These are phyloP conservation scores for Apophysomyces ossiformis DNA, from an alignment of 371 early-diverging fungal species.

Conservation along the genomic window DNA sequence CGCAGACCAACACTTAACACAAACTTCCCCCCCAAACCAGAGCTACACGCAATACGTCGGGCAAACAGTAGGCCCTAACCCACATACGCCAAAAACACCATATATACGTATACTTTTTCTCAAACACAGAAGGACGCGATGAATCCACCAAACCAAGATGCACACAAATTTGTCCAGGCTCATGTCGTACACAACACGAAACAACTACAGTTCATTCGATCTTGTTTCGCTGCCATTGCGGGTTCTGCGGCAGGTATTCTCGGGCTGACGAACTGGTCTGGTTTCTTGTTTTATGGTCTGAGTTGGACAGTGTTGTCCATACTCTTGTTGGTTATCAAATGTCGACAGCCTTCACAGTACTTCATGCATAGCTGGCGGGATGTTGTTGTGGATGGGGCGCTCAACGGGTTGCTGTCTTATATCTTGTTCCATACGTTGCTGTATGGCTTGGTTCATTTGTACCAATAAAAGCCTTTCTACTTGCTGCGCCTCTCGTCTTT, in stretches of 20 bases:
- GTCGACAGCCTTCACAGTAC: constrained; percentile 32
- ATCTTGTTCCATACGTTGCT: constrained; percentile 87
- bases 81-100: no score
- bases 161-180: constrained; percentile 57
- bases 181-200: constrained; percentile 68
- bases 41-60: no score
- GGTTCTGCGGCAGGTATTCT: constrained; percentile 84
- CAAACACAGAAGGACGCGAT: background rate
- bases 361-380: constrained; percentile 59
- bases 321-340: constrained; percentile 51
- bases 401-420: constrained; percentile 76
- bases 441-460: constrained; percentile 83
- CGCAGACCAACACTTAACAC: no score
- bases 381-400: constrained; percentile 68
- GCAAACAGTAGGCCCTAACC: no score
- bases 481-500: constrained; percentile 3
- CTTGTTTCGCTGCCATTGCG: constrained; percentile 75
- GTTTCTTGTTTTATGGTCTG: constrained; percentile 77
- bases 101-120: no score
- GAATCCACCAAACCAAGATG: constrained; percentile 41
- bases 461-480: constrained; percentile 52
- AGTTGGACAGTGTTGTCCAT: constrained; percentile 64
- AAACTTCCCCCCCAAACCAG: no score
- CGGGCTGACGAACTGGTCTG: constrained; percentile 69
- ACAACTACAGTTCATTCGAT: constrained; percentile 75